Evolutionary conservation across 179 eudicot species (phyloP), one percentile per base, ranked within the genome.

Genomic region (Beta macrorhiza): DNA sequence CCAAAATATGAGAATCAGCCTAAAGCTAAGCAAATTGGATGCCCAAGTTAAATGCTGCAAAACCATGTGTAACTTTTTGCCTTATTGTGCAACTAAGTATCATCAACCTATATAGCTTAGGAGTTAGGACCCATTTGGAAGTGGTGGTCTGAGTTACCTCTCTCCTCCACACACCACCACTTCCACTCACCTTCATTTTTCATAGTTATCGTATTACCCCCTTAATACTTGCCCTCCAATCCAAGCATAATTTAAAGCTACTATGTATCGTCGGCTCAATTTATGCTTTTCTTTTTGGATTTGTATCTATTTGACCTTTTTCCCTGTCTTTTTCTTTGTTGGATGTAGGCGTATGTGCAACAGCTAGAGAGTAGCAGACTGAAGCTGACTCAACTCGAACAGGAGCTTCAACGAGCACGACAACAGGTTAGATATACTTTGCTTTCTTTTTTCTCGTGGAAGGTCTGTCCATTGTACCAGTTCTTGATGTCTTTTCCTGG

Each of bases 321-420:
- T 49, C 64, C 15, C 10, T 74, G 20, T 55, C n/a, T 58, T 25
- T 58, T 62, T 53, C 8, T 57, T 56, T 82, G 62, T 75, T 52
- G 55, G 45, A 68, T 81, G 13, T 78, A 95, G 99, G 99, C 98
- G 42, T 95, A 95, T 86, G 99, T 95, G 79, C 99, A 95, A 73
- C 99, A 95, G 87, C 85, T 95, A n/a, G 99, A 93, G 86, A 95
- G 92, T 86, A 95, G 99, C 84, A 92, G 97, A 84, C 84, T 95
- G 91, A 93, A 95, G 89, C 91, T 95, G 82, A 93, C 95, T 72
- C 99, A 95, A 81, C 91, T 95, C 32, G 99, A 95, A 80, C 99
- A 95, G 79, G 99, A 95, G 88, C 95, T 95, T 51, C 98, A 95
- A 82, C 90, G 98, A 84, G 99, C 99, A 77, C 89, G 99, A 44